Evolutionary conservation across 768 basidiomycete species (phyloP), one percentile per base, ranked within the genome.

Genomic region (Lactifluus volemus): DNA sequence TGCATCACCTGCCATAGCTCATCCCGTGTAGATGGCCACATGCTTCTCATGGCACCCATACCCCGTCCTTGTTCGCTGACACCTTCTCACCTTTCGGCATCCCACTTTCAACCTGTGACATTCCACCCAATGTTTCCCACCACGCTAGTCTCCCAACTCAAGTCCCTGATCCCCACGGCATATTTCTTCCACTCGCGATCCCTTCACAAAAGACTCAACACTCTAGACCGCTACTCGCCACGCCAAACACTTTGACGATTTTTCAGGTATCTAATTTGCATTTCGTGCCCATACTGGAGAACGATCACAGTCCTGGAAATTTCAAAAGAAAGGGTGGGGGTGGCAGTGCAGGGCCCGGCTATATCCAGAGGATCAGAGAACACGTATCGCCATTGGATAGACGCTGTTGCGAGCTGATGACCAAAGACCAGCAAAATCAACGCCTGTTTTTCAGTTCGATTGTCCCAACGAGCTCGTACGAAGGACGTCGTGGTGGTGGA

Each of bases 351-450:
- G 76, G 71, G 3, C 75, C 78, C 59, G 81, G 82, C 2, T 84
- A 87, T 65, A 79, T 91, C 76, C 83, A 79, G 72, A 81, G 81
- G 65, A 84, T 89, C 70, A 89, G 89, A 41, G 73, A 80, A 84
- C 25, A 88, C 84, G 85, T 85, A 81, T 70, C 77, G 81, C 66
- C 5, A 73, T 73, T 17, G 72, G 74, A 19, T 72, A 25, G 25
- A 25, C 25, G 25, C 25, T 25, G 25, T 25, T 25, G 25, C 25
- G 71, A 9, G 72, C 73, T 36, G 67, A 73, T 53, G 32, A 34
- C 9, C 9, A 25, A 66, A 25, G 25, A 65, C 10, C 54, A 71
- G 47, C 76, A 76, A 69, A 69, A 72, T 72, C 48, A 29, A 66
- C 58, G 42, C 17, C 19, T 21, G 30, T 58, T 25, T 41, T 29